These are phyloP conservation scores for Nigrospora osmanthi DNA, from an alignment of 2,329 filamentous ascomycete genomes.

Conservation along the genomic window DNA sequence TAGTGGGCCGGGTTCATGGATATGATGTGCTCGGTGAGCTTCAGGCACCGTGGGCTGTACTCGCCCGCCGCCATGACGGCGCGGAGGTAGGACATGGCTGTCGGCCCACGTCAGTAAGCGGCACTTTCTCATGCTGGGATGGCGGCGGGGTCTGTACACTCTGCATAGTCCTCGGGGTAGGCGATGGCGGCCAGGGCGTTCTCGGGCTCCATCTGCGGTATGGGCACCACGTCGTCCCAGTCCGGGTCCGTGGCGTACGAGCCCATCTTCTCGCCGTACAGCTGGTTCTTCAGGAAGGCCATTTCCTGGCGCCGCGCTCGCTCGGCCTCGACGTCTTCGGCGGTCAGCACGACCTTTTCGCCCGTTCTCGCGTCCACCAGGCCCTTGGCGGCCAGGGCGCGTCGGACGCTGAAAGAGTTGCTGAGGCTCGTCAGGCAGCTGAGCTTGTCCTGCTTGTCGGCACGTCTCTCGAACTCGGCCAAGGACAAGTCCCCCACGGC, in stretches of 20 bases:
- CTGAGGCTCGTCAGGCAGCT: constrained; percentile 35
- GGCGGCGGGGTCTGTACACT: constrained; percentile 40
- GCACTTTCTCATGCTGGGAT: neutral
- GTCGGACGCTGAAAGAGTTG: constrained; percentile 31
- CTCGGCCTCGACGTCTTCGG: constrained; percentile 37
- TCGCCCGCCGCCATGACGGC: constrained; percentile 89
- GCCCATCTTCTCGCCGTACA: constrained; percentile 43
- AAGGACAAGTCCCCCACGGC: constrained; percentile 39
- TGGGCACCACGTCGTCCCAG: constrained; percentile 80
- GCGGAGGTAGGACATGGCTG: constrained; percentile 84
- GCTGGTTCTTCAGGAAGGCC: constrained; percentile 38
- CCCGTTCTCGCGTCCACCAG: constrained; percentile 9
- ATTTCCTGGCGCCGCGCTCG: constrained; percentile 40
- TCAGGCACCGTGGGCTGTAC: constrained; percentile 68
- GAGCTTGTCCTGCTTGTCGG: constrained; percentile 32
- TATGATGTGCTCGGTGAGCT: constrained; percentile 84
- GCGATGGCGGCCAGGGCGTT: constrained; percentile 86
- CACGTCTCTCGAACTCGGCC: constrained; percentile 35
- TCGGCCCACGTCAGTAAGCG: constrained; percentile 1
- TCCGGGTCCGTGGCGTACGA: constrained; percentile 59
- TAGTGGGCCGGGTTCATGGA: constrained; percentile 93
- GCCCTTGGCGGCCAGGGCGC: constrained; percentile 18
- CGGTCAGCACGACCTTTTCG: constrained; percentile 12
- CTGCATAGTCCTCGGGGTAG: constrained; percentile 82
- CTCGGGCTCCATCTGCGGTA: constrained; percentile 76